Evolutionary conservation across 2,329 filamentous ascomycete genomes (phyloP).

Genomic region (Penicillium thymicola): DNA sequence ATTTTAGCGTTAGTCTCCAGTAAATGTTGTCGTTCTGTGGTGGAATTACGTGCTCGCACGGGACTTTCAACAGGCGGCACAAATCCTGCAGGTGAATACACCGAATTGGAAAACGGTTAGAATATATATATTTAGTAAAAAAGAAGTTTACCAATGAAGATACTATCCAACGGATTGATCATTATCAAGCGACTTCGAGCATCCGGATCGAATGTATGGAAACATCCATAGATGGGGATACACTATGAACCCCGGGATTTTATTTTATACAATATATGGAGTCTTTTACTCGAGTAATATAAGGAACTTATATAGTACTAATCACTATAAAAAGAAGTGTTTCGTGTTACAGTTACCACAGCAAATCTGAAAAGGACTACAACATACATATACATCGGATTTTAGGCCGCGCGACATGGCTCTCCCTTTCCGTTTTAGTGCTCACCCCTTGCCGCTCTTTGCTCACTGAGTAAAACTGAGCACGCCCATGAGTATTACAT

Average conservation of each 20-base stretch:
- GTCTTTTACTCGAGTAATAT: no score
- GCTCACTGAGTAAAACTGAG: no score
- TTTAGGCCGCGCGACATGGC: no score
- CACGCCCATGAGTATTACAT: no score
- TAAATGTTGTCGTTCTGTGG: conserved; percentile 26
- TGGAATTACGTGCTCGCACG: conserved; percentile 35
- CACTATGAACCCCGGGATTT: background rate
- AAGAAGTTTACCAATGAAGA: background rate
- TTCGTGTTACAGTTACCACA: background rate
- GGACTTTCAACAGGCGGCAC: conserved; percentile 2
- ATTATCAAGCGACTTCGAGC: background rate
- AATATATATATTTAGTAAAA: background rate
- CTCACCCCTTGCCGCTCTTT: no score
- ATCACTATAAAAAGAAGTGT: background rate
- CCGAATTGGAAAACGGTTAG: background rate
- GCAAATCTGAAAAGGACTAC: background rate
- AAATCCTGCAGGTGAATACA: background rate
- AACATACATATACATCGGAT: no score
- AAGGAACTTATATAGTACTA: background rate
- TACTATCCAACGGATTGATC: background rate
- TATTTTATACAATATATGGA: background rate
- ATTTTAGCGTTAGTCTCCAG: background rate
- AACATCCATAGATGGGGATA: background rate
- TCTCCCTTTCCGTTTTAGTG: no score
- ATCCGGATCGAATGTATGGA: background rate